Conservation (phyloP, 371 early-diverging fungal genomes). For the Mycotypha africana region DNA sequence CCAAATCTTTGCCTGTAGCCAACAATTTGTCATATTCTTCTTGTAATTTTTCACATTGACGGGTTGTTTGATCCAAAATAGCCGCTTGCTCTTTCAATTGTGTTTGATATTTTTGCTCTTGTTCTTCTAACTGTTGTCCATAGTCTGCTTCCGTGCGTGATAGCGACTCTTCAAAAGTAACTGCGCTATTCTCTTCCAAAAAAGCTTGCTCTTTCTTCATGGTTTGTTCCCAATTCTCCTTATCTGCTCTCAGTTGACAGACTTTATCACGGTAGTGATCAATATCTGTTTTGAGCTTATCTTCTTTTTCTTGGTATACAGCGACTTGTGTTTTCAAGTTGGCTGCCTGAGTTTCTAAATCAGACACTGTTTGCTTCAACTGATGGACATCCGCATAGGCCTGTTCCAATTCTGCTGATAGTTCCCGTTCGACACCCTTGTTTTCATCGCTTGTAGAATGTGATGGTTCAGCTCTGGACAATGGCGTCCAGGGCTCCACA, state of each 20-base stretch:
- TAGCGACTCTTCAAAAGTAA: not conserved
- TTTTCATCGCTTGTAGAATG: not conserved
- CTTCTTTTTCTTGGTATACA: slow-evolving; percentile 15
- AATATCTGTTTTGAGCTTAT: slow-evolving; percentile 16
- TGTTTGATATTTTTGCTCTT: slow-evolving; percentile 38
- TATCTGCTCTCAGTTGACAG: slow-evolving; percentile 18
- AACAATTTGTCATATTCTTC: slow-evolving; percentile 26
- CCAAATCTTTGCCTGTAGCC: slow-evolving; percentile 30
- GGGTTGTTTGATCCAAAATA: slow-evolving; percentile 26
- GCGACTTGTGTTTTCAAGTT: slow-evolving; percentile 23
- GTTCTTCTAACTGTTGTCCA: slow-evolving; percentile 41
- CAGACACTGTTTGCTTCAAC: slow-evolving; percentile 15
- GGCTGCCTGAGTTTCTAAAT: slow-evolving; percentile 24
- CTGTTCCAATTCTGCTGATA: slow-evolving; percentile 2
- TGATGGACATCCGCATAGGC: slow-evolving; percentile 13
- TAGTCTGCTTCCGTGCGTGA: slow-evolving; percentile 14
- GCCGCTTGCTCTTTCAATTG: slow-evolving; percentile 43
- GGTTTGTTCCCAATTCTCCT: slow-evolving; percentile 25
- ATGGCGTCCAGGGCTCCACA: too few relatives aligned
- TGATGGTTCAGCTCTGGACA: too few relatives aligned
- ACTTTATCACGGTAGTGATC: slow-evolving; percentile 28
- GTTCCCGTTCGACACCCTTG: too few relatives aligned
- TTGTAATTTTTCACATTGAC: slow-evolving; percentile 19
- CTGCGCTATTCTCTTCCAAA: not conserved
- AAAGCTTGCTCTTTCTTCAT: slow-evolving; percentile 18